Conservation (phyloP, 371 early-diverging fungal species). For the Mortierella sp. region DNA sequence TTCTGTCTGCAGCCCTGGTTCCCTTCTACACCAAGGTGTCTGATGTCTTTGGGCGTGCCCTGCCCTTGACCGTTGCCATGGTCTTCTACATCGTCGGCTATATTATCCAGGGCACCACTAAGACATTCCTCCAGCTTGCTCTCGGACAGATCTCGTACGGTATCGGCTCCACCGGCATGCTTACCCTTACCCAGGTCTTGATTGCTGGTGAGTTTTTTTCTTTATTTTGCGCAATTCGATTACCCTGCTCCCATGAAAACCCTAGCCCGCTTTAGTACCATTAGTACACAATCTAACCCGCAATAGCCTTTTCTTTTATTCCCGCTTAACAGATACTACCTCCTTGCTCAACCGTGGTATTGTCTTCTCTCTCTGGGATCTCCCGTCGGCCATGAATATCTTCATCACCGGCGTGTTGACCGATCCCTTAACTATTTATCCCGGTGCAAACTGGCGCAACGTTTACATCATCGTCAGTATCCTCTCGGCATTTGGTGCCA, state of each 20-base stretch:
- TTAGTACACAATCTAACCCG: not conserved
- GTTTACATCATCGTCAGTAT: constrained; percentile 59
- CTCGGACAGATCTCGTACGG: constrained; percentile 62
- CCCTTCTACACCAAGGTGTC: constrained; percentile 65
- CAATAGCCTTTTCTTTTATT: not conserved
- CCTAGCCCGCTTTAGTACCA: not conserved
- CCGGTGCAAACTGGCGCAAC: constrained; percentile 58
- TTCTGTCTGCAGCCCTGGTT: constrained; percentile 60
- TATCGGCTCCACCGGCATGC: constrained; percentile 60
- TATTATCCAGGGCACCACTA: constrained; percentile 56
- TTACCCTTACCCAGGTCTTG: constrained; percentile 59
- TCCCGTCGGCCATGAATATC: constrained; percentile 38
- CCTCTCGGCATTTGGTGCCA: constrained; percentile 51
- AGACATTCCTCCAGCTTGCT: constrained; percentile 54
- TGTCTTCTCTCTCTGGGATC: constrained; percentile 48
- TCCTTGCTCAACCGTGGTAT: constrained; percentile 47
- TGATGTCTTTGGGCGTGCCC: constrained; percentile 61
- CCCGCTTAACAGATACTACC: constrained; percentile 32
- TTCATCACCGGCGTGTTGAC: constrained; percentile 27
- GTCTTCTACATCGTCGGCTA: constrained; percentile 60
- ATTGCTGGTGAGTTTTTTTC: constrained; percentile 57
- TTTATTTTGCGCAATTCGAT: not conserved
- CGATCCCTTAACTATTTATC: constrained; percentile 48
- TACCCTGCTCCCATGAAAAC: not conserved
- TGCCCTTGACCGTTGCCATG: constrained; percentile 58